Percentiles rank a stretch among this genome's conserved stretches.
These are phyloP conservation scores for Podosphaera leucotricha DNA, from an alignment of 2,329 filamentous ascomycete species.

Conservation along the genomic window DNA sequence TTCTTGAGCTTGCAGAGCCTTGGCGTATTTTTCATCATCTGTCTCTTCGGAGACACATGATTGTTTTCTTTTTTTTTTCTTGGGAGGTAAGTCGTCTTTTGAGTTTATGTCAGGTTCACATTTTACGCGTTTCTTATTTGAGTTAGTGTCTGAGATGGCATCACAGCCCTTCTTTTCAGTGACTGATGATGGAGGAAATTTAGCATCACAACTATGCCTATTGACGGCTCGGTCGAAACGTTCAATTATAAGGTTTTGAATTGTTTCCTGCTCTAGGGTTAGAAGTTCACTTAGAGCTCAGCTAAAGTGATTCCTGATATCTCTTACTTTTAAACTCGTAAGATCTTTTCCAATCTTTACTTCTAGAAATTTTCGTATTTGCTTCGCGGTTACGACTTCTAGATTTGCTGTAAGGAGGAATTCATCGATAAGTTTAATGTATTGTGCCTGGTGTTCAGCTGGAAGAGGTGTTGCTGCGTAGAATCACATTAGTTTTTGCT, in stretches of 20 bases:
- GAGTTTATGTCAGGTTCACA: constrained; percentile 6
- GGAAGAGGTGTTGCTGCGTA: constrained; percentile 9
- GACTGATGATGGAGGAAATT: neutral
- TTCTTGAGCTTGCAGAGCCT: constrained; percentile 76
- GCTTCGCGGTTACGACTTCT: constrained; percentile 18
- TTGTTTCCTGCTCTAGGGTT: constrained; percentile 19
- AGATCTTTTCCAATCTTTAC: constrained; percentile 16
- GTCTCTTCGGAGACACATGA: constrained; percentile 31
- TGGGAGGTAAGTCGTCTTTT: constrained; percentile 17
- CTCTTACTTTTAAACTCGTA: constrained; percentile 16
- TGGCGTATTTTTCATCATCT: constrained; percentile 69
- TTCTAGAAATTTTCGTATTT: constrained; percentile 17
- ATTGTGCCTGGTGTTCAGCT: constrained; percentile 12
- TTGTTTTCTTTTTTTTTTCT: constrained; percentile 36
- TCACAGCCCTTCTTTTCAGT: neutral
- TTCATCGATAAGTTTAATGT: constrained; percentile 18
- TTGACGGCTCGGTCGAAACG: constrained; percentile 25
- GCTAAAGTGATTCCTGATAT: neutral
- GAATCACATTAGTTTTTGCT: constrained; percentile 1
- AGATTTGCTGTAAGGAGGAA: constrained; percentile 17
- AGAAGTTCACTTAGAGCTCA: neutral
- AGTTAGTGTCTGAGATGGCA: neutral
- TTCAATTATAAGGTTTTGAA: constrained; percentile 29
- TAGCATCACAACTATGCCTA: neutral
- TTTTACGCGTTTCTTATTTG: constrained; percentile 1